phyloP scores from a whole-genome alignment of 768 basidiomycete species.

The Kwoniella heveanensis region DNA sequence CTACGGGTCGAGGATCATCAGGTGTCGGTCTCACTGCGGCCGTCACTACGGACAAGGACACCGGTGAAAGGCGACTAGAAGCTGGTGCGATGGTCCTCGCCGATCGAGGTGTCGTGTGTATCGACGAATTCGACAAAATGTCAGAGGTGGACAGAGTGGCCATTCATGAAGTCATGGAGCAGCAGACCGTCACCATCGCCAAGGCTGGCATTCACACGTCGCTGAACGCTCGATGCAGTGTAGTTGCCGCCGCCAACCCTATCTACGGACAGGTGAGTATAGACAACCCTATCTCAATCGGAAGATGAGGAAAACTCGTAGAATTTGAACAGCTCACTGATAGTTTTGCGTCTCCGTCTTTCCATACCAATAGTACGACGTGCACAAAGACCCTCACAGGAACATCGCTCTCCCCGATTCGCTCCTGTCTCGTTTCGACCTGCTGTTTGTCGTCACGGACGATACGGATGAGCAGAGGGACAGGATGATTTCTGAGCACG shows the following conservation, averaged over 20 bases:
- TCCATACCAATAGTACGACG: slow-evolving; percentile 72
- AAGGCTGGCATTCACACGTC: slow-evolving; percentile 99
- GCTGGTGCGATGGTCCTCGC: slow-evolving; percentile 99
- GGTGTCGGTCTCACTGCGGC: slow-evolving; percentile 98
- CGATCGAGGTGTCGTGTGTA: slow-evolving; percentile 97
- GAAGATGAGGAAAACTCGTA: too few species aligned
- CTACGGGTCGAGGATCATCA: slow-evolving; percentile 95
- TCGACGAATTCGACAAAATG: slow-evolving; percentile 99
- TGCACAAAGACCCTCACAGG: slow-evolving; percentile 98
- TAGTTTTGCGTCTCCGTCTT: neutral
- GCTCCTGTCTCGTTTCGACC: slow-evolving; percentile 94
- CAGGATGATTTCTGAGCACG: slow-evolving; percentile 93
- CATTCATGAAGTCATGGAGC: slow-evolving; percentile 99
- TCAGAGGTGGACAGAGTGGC: slow-evolving; percentile 97
- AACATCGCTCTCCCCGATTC: slow-evolving; percentile 99
- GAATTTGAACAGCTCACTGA: neutral
- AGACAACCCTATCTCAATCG: too few species aligned
- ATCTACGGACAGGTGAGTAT: slow-evolving; percentile 87
- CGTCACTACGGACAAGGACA: slow-evolving; percentile 96
- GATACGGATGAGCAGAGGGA: slow-evolving; percentile 95
- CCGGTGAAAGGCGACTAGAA: slow-evolving; percentile 93
- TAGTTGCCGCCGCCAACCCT: slow-evolving; percentile 96
- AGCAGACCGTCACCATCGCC: slow-evolving; percentile 98
- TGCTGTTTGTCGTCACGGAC: slow-evolving; percentile 96
- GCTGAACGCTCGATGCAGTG: slow-evolving; percentile 95